Conservation (phyloP, 805 yeast genomes). For the Starmerella sp. region DNA sequence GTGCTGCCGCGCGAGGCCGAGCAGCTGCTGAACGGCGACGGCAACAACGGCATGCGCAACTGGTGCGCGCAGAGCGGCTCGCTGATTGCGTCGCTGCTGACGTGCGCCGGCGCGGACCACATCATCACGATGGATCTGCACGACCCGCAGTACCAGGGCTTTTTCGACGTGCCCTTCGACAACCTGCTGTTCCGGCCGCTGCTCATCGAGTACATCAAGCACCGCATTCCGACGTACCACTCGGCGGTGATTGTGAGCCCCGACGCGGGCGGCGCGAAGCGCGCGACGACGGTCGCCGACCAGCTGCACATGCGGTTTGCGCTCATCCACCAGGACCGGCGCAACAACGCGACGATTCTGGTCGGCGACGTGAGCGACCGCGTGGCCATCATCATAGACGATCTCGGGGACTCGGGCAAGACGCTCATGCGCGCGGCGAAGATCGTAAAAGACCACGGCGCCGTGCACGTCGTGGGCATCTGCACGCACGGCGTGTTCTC, state of each 20-base stretch:
- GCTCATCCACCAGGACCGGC: slow-evolving; percentile 75
- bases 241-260: slow-evolving; percentile 92
- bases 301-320: slow-evolving; percentile 82
- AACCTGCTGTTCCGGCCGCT: slow-evolving; percentile 83
- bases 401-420: slow-evolving; percentile 83
- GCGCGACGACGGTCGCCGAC: slow-evolving; percentile 93
- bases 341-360: slow-evolving; percentile 66
- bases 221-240: slow-evolving; percentile 63
- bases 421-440: slow-evolving; percentile 90
- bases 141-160: slow-evolving; percentile 97
- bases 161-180: slow-evolving; percentile 92
- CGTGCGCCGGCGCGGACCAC: slow-evolving; percentile 92
- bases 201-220: slow-evolving; percentile 70
- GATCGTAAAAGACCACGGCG: slow-evolving; percentile 86
- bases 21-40: slow-evolving; percentile 31
- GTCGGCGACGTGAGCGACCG: slow-evolving; percentile 88
- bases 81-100: slow-evolving; percentile 72
- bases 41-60: slow-evolving; percentile 56
- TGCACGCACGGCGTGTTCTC: slow-evolving; percentile 89
- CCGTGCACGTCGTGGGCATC: slow-evolving; percentile 70
- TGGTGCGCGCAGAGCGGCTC: slow-evolving; percentile 97
- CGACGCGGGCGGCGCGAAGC: slow-evolving; percentile 97
- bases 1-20: not conserved
- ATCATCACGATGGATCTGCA: slow-evolving; percentile 96
- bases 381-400: slow-evolving; percentile 86